Base-by-base conservation (phyloP, 257 asterid species). In the Parsonsia alboflavescens region DNA sequence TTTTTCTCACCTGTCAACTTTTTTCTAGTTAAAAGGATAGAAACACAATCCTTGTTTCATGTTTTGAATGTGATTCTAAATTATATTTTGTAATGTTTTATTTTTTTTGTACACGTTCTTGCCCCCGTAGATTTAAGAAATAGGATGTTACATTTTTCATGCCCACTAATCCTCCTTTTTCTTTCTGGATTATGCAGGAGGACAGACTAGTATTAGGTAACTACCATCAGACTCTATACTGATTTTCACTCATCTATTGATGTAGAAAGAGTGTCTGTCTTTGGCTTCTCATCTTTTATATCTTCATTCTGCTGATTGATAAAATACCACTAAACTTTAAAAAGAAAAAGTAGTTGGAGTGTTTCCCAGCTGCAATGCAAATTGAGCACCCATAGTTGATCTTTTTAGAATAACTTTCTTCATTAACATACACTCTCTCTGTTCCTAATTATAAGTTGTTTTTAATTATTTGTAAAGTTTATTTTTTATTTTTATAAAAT, bases 171-270 rank as follows among this genome's bases (percentile, higher is more conserved):
- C 24, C 16, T 57, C 13, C 7, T 57, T 70, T 53, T 73, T 42
- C 72, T 72, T 72, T 80, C 78, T 68, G 61, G 44, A 64, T 65
- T 13, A 81, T 86, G 78, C 97, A 94, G 99, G 99, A 79, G 99
- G 99, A n/a, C 99, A 94, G 88, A 94, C 99, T 46, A 94, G 97
- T 86, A 94, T 92, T 79, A 89, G 99, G 97, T 94, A 88, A 77
- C 69, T 72, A 28, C 22, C 58, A 0, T 68, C 72, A 57, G 22
- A 64, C 56, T 54, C 56, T 78, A 48, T 75, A 58, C 33, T n/a
- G 75, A n/a, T 26, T 36, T 67, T 33, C n/a, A 21, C 44, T 54
- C 12, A 22, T 0, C 41, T 17, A n/a, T 12, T 1, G 5, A 45
- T 66, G 12, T 70, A 13, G 48, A 22, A 22, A 59, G 57, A 41